Evolutionary conservation across 768 basidiomycete genomes (phyloP).

Genomic region (Phylloporus scabripes): DNA sequence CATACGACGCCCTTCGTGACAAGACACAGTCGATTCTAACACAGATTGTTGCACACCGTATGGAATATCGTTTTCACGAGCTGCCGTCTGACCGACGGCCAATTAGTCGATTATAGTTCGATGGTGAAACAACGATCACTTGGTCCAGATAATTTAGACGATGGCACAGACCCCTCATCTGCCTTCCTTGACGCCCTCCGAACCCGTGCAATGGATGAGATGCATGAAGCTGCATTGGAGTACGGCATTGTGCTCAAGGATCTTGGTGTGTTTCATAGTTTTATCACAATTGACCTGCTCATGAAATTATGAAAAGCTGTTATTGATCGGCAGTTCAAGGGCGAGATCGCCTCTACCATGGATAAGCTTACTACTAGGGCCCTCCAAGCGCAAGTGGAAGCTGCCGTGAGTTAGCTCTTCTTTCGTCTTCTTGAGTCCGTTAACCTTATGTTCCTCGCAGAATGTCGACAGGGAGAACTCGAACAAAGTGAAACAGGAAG

Average conservation of each 20-base stretch:
- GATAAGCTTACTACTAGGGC: conserved; percentile 81
- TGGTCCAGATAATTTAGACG: conserved; percentile 70
- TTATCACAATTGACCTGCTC: background rate
- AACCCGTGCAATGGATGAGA: conserved; percentile 81
- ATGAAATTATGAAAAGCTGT: conserved; percentile 48
- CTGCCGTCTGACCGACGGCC: background rate
- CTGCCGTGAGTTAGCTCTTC: conserved; percentile 49
- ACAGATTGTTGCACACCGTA: conserved; percentile 77
- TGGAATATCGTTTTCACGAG: conserved; percentile 20
- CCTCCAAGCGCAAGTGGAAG: conserved; percentile 82
- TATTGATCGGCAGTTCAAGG: conserved; percentile 85
- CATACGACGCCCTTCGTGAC: conserved; percentile 71
- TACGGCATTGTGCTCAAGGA: conserved; percentile 83
- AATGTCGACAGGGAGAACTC: conserved; percentile 85
- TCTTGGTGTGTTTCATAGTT: conserved; percentile 42
- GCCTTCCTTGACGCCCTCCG: conserved; percentile 80
- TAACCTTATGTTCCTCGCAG: conserved; percentile 29
- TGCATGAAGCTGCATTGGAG: conserved; percentile 74
- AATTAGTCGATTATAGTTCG: conserved; percentile 46
- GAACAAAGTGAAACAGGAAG: conserved; percentile 82
- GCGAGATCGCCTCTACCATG: conserved; percentile 81
- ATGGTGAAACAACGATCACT: conserved; percentile 79
- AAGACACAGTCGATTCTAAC: conserved; percentile 86
- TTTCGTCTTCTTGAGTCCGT: background rate
- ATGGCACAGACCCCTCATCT: conserved; percentile 61